phyloP scores from a whole-genome alignment of 768 basidiomycete genomes.

The Xerocomellus dryophilus region DNA sequence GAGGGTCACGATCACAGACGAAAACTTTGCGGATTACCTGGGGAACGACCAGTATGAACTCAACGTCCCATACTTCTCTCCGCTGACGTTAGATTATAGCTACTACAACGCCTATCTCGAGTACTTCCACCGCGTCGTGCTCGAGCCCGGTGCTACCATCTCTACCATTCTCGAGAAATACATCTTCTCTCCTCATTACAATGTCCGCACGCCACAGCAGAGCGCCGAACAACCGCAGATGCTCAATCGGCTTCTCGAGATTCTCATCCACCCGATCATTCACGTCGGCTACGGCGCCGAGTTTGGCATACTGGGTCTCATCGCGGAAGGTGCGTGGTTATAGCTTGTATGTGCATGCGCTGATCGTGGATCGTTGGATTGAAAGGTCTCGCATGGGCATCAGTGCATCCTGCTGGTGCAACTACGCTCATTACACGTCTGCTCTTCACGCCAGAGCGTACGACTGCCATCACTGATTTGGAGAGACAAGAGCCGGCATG shows the following conservation, averaged over 20 bases:
- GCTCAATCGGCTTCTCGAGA: slow-evolving; percentile 56
- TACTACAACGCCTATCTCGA: slow-evolving; percentile 34
- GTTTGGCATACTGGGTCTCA: slow-evolving; percentile 58
- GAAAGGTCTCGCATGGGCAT: slow-evolving; percentile 58
- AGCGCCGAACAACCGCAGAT: slow-evolving; percentile 47
- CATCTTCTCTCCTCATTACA: slow-evolving; percentile 52
- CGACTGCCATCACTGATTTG: slow-evolving; percentile 18
- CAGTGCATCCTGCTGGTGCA: slow-evolving; percentile 44
- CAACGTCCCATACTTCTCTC: neutral
- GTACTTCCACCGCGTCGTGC: slow-evolving; percentile 31
- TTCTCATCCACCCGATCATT: slow-evolving; percentile 64
- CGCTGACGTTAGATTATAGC: slow-evolving; percentile 8
- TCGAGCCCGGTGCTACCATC: slow-evolving; percentile 29
- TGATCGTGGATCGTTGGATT: neutral
- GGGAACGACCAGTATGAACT: slow-evolving; percentile 31
- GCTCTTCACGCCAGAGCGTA: slow-evolving; percentile 24
- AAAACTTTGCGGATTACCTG: slow-evolving; percentile 24
- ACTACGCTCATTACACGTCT: slow-evolving; percentile 36
- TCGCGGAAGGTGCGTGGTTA: slow-evolving; percentile 52
- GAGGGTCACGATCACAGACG: slow-evolving; percentile 25
- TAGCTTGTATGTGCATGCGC: neutral
- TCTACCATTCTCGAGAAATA: slow-evolving; percentile 54
- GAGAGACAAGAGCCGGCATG: slow-evolving; percentile 24
- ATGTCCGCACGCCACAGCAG: slow-evolving; percentile 33
- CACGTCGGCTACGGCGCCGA: slow-evolving; percentile 63